Evolutionary conservation across 768 basidiomycete genomes (phyloP), one percentile per base, ranked within the genome.

Genomic region (Boletus rubropictus): DNA sequence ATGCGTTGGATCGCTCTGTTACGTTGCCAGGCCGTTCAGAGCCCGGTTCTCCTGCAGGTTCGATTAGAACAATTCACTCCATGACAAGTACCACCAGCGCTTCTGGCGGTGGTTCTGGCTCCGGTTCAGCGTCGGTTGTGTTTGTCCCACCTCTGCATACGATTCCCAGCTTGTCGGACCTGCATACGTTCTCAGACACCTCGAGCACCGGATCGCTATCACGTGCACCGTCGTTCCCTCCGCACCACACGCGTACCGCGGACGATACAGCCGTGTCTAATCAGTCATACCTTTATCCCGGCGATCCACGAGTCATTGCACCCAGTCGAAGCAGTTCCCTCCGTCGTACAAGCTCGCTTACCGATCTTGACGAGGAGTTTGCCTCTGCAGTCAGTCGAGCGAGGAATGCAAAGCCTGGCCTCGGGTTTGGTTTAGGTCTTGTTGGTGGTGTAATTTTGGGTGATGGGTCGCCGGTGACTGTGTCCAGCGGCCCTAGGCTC

Each of bases 61-160:
- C 86, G 0, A 83, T 91, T 54, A 70, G 81, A 17, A 88, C 86
- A 0, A 89, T 89, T 45, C 70, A 70, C 5, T 81, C 85, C 1
- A 72, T 80, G 44, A 53, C 63, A 5, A 74, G 72, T 24, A 75
- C 74, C 32, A 69, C 65, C 15, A 77, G 67, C 8, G 57, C 51
- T 2, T 67, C 60, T 35, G 55, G 46, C 4, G 24, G 64, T 6
- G 64, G 64, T 5, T 69, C 74, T 1, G 67, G 61, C 6, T 71
- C 72, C 2, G 75, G 86, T 2, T 86, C 85, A 8, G 76, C 81
- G 0, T 86, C 84, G 3, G 89, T 86, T 1, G 77, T 83, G 28
- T 90, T 86, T 56, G 79, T 90, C 1, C 88, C 88, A 0, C 86
- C 88, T 1, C 62, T 89, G n/a, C 74, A 79, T 44, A 73, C 77